A percentile compares a stretch with the other conserved stretches of the same genome.
These are phyloP conservation scores for Trichothecium roseum DNA, from an alignment of 2,329 filamentous ascomycete species.

Conservation along the genomic window DNA sequence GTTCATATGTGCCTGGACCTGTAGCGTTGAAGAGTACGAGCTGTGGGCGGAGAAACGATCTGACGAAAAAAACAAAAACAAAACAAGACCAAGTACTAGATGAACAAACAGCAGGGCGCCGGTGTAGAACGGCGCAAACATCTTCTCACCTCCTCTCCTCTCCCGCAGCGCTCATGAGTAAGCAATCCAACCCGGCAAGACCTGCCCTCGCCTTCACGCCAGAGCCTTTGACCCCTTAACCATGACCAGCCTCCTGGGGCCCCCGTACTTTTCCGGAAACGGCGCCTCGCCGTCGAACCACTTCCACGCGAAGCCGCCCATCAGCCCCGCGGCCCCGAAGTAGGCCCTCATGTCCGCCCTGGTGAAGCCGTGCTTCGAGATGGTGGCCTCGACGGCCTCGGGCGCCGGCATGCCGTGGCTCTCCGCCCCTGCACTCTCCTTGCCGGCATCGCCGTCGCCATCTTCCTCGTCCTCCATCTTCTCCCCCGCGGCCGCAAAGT, in stretches of 20 bases:
- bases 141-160: no score
- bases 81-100: no score
- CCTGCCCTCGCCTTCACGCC: no score
- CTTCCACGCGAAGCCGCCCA: constrained; percentile 14
- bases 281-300: constrained; percentile 9
- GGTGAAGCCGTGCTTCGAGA: constrained; percentile 12
- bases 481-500: constrained; percentile 15
- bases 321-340: constrained; percentile 13
- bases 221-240: constrained; percentile 6
- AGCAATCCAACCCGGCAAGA: no score
- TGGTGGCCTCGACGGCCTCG: constrained; percentile 6
- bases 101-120: no score
- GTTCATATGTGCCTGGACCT: no score
- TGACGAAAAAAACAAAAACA: no score
- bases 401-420: not conserved
- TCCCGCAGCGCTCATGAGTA: no score
- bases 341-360: constrained; percentile 10
- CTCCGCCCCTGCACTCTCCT: no score
- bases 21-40: no score
- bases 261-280: constrained; percentile 13
- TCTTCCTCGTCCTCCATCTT: constrained; percentile 1
- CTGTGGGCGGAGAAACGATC: no score
- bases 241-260: constrained; percentile 15
- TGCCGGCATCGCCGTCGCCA: not conserved
- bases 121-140: no score